Conservation (phyloP, 2,329 filamentous ascomycete species). For the Pseudofabraea citricarpa region DNA sequence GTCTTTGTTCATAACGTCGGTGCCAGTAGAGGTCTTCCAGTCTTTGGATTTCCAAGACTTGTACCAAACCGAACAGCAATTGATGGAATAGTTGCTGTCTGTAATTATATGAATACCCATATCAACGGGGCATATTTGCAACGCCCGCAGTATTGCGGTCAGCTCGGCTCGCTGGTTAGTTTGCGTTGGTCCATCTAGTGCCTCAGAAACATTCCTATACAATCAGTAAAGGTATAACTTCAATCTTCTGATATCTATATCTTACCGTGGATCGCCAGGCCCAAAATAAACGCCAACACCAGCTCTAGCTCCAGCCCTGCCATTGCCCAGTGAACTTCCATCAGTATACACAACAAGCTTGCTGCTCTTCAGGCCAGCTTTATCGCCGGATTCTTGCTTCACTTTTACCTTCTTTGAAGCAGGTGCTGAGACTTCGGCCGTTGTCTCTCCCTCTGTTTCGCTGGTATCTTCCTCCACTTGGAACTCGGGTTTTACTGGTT, state of each 20-base stretch:
- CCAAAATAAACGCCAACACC: conserved; percentile 64
- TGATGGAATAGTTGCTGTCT: conserved; percentile 89
- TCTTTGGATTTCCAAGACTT: conserved; percentile 67
- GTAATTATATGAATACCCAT: conserved; percentile 72
- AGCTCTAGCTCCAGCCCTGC: conserved; percentile 46
- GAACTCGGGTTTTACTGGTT: conserved; percentile 33
- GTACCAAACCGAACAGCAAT: conserved; percentile 84
- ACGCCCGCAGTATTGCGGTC: conserved; percentile 77
- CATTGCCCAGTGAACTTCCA: conserved; percentile 57
- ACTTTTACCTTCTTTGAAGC: conserved; percentile 14
- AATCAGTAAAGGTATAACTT: conserved; percentile 1
- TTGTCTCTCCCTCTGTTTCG: conserved; percentile 7
- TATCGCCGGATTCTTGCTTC: background rate
- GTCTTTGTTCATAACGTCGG: conserved; percentile 81
- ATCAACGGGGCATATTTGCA: conserved; percentile 67
- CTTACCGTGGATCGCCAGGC: conserved; percentile 45
- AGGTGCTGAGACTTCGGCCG: conserved; percentile 1
- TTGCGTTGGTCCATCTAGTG: conserved; percentile 44
- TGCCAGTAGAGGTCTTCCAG: conserved; percentile 71
- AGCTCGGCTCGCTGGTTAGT: conserved; percentile 97
- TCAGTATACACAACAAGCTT: conserved; percentile 53
- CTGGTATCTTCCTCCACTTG: conserved; percentile 7
- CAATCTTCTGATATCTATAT: conserved; percentile 12
- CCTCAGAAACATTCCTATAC: conserved; percentile 46
- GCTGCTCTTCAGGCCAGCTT: conserved; percentile 1